Percentiles rank a stretch among this genome's conserved stretches.
phyloP scores from a whole-genome alignment of 1,284 basidiomycete species.

The Coniferiporia weirii region DNA sequence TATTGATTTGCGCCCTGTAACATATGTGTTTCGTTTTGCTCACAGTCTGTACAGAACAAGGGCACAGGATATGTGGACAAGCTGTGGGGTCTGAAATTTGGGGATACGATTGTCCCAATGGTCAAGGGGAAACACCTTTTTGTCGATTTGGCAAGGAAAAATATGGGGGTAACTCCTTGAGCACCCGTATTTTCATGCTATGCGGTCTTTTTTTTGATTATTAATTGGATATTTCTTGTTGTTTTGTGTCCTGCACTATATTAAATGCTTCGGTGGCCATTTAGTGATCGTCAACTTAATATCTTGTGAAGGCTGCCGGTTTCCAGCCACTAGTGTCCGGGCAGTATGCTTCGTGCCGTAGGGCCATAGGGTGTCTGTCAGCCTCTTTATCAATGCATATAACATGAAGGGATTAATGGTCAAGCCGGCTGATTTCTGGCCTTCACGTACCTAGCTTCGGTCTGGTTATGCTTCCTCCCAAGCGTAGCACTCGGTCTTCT shows the following conservation, averaged over 20 bases:
- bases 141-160: slow-evolving; percentile 14
- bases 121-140: slow-evolving; percentile 21
- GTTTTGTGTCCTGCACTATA: too few species aligned
- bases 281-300: too few species aligned
- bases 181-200: background rate
- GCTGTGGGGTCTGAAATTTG: slow-evolving; percentile 21
- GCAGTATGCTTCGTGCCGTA: background rate
- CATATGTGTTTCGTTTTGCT: background rate
- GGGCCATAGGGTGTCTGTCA: background rate
- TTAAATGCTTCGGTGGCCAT: too few species aligned
- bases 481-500: slow-evolving; percentile 14
- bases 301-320: too few species aligned
- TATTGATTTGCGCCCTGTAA: background rate
- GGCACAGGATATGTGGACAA: slow-evolving; percentile 19
- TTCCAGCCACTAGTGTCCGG: background rate
- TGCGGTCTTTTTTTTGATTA: background rate
- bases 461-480: slow-evolving; percentile 14
- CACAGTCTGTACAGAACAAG: slow-evolving; percentile 7
- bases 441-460: background rate
- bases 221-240: background rate
- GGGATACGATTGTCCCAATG: slow-evolving; percentile 19
- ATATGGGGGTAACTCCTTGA: slow-evolving; percentile 14
- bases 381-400: background rate
- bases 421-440: too few species aligned
- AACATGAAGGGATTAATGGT: too few species aligned